Conservation (phyloP, 2,329 filamentous ascomycete species). For the Microdochium paspali region DNA sequence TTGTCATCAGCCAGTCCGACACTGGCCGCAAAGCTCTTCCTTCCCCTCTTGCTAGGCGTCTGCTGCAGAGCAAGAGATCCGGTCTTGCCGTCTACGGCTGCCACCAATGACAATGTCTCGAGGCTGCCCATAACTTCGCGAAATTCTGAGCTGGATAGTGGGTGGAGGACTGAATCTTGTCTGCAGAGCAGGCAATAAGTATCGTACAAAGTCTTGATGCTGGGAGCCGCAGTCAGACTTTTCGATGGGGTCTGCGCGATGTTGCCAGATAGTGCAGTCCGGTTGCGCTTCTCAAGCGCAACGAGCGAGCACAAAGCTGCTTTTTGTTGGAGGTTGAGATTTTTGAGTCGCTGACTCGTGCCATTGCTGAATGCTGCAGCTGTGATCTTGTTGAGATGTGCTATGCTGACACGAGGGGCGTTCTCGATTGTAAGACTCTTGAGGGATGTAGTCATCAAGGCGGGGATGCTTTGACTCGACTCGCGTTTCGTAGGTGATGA, state of each 20-base stretch:
- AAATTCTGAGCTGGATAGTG: conserved; percentile 86
- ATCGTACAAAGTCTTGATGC: conserved; percentile 74
- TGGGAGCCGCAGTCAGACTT: conserved; percentile 55
- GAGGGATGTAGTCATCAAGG: conserved; percentile 44
- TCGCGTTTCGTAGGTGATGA: conserved; percentile 37
- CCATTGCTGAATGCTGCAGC: conserved; percentile 86
- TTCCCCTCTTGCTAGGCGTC: conserved; percentile 63
- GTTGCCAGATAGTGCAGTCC: conserved; percentile 34
- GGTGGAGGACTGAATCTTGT: conserved; percentile 79
- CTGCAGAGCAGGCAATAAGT: conserved; percentile 78
- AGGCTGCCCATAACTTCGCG: conserved; percentile 83
- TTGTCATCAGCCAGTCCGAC: conserved; percentile 59
- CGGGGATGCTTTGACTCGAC: conserved; percentile 30
- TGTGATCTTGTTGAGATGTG: conserved; percentile 86
- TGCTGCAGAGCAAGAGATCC: conserved; percentile 55
- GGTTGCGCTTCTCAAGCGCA: conserved; percentile 71
- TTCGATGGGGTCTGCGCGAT: conserved; percentile 50
- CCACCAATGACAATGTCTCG: conserved; percentile 78
- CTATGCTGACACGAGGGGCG: conserved; percentile 81
- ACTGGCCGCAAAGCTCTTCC: conserved; percentile 37
- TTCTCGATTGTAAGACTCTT: conserved; percentile 60
- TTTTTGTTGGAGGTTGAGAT: conserved; percentile 92
- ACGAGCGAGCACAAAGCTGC: conserved; percentile 84
- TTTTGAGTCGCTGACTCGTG: conserved; percentile 71
- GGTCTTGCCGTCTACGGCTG: conserved; percentile 58